A percentile compares a stretch with the other conserved stretches of the same genome.
phyloP scores from a whole-genome alignment of 2,329 filamentous ascomycete species.

The Talaromyces sp. region DNA sequence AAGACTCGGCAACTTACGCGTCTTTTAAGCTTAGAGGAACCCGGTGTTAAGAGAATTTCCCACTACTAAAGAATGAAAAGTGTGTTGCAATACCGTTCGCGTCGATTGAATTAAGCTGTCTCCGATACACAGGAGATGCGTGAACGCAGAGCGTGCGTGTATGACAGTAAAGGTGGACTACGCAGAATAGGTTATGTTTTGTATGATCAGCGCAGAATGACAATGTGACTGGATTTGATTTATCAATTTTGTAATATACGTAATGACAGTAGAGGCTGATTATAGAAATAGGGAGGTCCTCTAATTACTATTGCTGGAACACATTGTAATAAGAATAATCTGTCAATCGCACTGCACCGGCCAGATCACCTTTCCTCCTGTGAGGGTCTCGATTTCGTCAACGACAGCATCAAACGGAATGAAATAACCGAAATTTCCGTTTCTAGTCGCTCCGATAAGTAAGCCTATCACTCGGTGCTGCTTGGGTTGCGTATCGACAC shows the following conservation, averaged over 20 bases:
- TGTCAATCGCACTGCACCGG: background rate
- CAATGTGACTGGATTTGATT: background rate
- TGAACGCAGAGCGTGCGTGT: too few relatives aligned
- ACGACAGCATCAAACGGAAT: conserved; percentile 6
- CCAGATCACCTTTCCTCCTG: conserved; percentile 8
- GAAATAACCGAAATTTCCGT: background rate
- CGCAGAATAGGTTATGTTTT: too few relatives aligned
- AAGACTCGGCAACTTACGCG: too few relatives aligned
- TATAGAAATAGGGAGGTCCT: background rate
- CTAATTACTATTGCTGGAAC: background rate
- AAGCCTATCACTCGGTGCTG: background rate
- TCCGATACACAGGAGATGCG: too few relatives aligned
- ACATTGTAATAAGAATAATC: background rate
- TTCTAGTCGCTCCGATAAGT: background rate
- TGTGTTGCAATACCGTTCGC: too few relatives aligned
- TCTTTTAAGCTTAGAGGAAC: too few relatives aligned
- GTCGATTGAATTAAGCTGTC: too few relatives aligned
- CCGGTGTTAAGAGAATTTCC: too few relatives aligned
- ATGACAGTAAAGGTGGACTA: too few relatives aligned
- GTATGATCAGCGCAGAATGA: too few relatives aligned
- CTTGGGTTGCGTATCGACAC: background rate
- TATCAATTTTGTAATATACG: background rate
- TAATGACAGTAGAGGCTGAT: background rate
- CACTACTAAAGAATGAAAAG: too few relatives aligned
- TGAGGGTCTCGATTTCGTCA: background rate